These are phyloP conservation scores for Sistotremastrum suecicum DNA, from an alignment of 768 basidiomycete species.

Conservation along the genomic window DNA sequence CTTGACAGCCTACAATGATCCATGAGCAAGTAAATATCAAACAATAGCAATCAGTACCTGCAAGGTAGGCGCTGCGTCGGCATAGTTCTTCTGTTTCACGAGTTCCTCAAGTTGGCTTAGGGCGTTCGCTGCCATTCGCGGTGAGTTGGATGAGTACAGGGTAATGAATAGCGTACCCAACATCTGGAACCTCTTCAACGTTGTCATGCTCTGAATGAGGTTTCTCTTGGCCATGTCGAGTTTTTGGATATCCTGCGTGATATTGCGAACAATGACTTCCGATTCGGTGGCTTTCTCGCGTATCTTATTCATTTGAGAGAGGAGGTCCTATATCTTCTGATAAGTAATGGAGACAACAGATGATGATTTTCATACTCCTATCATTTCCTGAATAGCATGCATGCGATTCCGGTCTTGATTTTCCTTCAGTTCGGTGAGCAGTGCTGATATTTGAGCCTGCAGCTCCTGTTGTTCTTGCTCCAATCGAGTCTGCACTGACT, in stretches of 20 bases:
- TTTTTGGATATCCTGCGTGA: conserved; percentile 92
- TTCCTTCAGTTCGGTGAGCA: conserved; percentile 51
- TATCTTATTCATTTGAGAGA: conserved; percentile 92
- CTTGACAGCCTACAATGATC: conserved; percentile 59
- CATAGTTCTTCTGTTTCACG: conserved; percentile 64
- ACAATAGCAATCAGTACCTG: background rate
- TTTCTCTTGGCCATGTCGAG: conserved; percentile 92
- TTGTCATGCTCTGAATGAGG: conserved; percentile 78
- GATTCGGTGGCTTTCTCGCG: conserved; percentile 95
- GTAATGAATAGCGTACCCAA: conserved; percentile 43
- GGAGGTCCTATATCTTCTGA: conserved; percentile 49
- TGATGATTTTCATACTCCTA: conserved; percentile 46
- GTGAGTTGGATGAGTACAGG: background rate
- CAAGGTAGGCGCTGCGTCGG: conserved; percentile 65
- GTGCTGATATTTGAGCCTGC: conserved; percentile 52
- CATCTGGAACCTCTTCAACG: conserved; percentile 84
- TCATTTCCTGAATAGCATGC: conserved; percentile 90
- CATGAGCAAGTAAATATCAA: conserved; percentile 1
- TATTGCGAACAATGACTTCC: conserved; percentile 88
- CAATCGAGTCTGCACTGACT: conserved; percentile 54
- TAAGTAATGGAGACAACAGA: background rate
- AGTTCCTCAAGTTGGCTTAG: conserved; percentile 69
- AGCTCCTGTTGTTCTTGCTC: conserved; percentile 55
- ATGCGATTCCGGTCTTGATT: conserved; percentile 85
- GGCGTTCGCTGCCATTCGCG: conserved; percentile 48